A percentile compares a stretch with the other conserved stretches of the same genome.
phyloP scores from a whole-genome alignment of 2,329 filamentous ascomycete genomes.

The Phoma sp. region DNA sequence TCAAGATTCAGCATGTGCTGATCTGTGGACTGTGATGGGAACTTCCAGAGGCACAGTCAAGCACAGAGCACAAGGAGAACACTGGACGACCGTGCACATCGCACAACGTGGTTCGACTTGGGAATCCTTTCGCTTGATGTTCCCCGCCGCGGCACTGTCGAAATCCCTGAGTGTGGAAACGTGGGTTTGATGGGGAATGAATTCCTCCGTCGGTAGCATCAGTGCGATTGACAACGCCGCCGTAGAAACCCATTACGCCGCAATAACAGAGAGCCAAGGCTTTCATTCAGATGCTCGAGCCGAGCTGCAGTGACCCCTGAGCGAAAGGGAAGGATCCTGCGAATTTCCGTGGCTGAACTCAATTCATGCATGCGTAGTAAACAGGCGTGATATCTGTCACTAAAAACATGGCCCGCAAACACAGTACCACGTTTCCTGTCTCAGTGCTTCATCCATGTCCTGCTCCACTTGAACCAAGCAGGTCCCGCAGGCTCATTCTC shows the following conservation, averaged over 20 bases:
- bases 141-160: conserved; percentile 3
- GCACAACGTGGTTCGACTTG: conserved; percentile 14
- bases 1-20: conserved; percentile 6
- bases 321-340: neutral
- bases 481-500: neutral
- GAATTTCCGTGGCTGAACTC: conserved; percentile 2
- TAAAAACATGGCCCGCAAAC: conserved; percentile 4
- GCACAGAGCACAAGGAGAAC: conserved; percentile 6
- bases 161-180: neutral
- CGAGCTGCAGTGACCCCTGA: conserved; percentile 8
- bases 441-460: neutral
- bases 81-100: conserved; percentile 8
- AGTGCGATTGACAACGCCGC: conserved; percentile 2
- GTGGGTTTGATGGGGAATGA: conserved; percentile 1
- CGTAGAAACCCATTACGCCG: conserved; percentile 2
- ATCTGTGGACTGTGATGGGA: neutral
- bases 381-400: neutral
- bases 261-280: neutral
- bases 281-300: neutral
- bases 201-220: conserved; percentile 3
- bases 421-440: conserved; percentile 16
- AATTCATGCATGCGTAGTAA: conserved; percentile 10
- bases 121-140: conserved; percentile 1
- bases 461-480: conserved; percentile 5
- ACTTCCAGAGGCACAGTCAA: conserved; percentile 1